Evolutionary conservation across 1,284 basidiomycete species (phyloP).

Genomic region (Trametes pubescens): DNA sequence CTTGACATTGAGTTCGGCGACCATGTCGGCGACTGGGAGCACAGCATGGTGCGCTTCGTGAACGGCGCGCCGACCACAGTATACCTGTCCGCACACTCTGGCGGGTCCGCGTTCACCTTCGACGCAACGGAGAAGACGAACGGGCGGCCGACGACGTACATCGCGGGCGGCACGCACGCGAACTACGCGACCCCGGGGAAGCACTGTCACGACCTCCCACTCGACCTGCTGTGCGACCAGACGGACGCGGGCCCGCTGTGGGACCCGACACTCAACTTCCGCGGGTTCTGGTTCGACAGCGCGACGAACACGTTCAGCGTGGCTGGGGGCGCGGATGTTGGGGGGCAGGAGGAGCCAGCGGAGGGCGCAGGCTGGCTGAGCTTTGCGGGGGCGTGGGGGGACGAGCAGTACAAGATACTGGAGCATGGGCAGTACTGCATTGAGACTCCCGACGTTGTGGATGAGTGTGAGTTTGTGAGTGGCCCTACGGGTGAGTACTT

Average conservation of each 20-base stretch:
- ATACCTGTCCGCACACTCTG: slow-evolving; percentile 47
- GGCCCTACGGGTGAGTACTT: slow-evolving; percentile 41
- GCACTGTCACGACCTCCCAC: slow-evolving; percentile 40
- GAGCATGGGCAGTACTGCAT: slow-evolving; percentile 42
- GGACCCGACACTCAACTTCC: slow-evolving; percentile 43
- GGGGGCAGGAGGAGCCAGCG: slow-evolving; percentile 27
- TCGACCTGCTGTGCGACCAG: slow-evolving; percentile 34
- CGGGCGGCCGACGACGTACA: slow-evolving; percentile 41
- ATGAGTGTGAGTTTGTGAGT: slow-evolving; percentile 36
- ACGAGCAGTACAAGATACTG: slow-evolving; percentile 38
- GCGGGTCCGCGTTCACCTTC: slow-evolving; percentile 44
- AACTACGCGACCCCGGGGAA: slow-evolving; percentile 42
- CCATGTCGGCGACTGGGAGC: slow-evolving; percentile 49
- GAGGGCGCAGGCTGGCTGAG: slow-evolving; percentile 41
- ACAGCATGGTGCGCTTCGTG: slow-evolving; percentile 47
- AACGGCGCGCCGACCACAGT: slow-evolving; percentile 42
- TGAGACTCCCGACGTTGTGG: slow-evolving; percentile 9
- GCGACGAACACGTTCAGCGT: slow-evolving; percentile 34
- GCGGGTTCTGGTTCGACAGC: slow-evolving; percentile 42
- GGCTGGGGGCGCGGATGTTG: slow-evolving; percentile 37
- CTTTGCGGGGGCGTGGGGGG: slow-evolving; percentile 43
- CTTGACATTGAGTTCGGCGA: slow-evolving; percentile 40
- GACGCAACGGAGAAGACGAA: slow-evolving; percentile 33
- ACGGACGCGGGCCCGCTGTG: slow-evolving; percentile 38
- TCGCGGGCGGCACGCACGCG: slow-evolving; percentile 43